Evolutionary conservation across 192 early-diverging fungal genomes (phyloP).

Genomic region (Gamsiella multidivaricata): DNA sequence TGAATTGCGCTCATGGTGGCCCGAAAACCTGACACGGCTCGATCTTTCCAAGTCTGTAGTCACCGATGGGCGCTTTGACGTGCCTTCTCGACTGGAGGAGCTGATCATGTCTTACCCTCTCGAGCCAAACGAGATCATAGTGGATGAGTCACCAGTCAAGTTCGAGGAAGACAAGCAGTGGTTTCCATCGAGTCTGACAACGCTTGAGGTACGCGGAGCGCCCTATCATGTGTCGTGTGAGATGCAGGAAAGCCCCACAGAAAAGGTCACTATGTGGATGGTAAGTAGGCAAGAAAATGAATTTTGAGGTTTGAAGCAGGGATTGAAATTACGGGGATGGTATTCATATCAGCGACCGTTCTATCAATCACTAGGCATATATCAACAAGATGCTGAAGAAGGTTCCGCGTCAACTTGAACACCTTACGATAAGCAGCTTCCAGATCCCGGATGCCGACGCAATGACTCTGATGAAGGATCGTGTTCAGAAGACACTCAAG

Average conservation of each 20-base stretch:
- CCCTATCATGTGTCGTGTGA: constrained; percentile 32
- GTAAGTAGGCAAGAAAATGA: constrained; percentile 7
- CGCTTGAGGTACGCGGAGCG: constrained; percentile 20
- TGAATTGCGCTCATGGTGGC: constrained; percentile 25
- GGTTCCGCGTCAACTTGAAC: constrained; percentile 18
- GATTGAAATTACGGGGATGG: too few relatives aligned
- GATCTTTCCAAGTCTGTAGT: constrained; percentile 19
- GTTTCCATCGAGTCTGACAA: constrained; percentile 15
- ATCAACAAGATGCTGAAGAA: constrained; percentile 12
- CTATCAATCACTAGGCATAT: too few relatives aligned
- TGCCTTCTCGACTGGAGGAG: constrained; percentile 21
- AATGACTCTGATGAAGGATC: constrained; percentile 3
- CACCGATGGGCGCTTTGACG: constrained; percentile 13
- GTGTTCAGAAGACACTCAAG: constrained; percentile 11
- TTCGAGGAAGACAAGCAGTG: constrained; percentile 16
- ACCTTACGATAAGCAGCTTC: constrained; percentile 14
- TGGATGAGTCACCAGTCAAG: neutral
- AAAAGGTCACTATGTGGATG: constrained; percentile 22
- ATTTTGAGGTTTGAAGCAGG: too few relatives aligned
- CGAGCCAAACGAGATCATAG: constrained; percentile 13
- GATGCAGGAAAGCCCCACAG: constrained; percentile 11
- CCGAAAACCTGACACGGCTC: constrained; percentile 25
- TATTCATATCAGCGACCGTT: too few relatives aligned
- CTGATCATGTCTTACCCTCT: constrained; percentile 26
- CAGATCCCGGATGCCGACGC: constrained; percentile 14